Conservation (phyloP, 2,329 filamentous ascomycete genomes). For the Pseudogymnoascus sp. region DNA sequence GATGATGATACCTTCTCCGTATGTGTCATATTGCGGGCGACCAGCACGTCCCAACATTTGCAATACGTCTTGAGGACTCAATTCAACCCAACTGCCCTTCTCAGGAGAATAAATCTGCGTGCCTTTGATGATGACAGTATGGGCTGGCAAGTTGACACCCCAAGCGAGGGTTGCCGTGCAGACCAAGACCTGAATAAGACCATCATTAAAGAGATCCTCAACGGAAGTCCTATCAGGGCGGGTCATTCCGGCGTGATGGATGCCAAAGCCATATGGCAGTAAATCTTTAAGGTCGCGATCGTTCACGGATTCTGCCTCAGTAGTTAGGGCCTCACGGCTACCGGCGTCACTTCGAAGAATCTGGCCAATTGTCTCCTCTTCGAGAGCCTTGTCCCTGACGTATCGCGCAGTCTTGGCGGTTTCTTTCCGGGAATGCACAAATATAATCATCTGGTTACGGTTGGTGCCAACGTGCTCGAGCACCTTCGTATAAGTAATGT, state of each 20-base stretch:
- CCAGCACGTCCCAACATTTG: constrained; percentile 98
- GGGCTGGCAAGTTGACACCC: constrained; percentile 96
- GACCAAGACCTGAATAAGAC: constrained; percentile 87
- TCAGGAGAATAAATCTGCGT: constrained; percentile 97
- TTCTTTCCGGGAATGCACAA: constrained; percentile 96
- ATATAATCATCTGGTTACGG: constrained; percentile 96
- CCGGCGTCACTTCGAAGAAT: constrained; percentile 90
- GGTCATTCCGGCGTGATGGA: constrained; percentile 96
- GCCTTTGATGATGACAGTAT: constrained; percentile 98
- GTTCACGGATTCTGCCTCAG: constrained; percentile 73
- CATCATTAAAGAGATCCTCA: constrained; percentile 87
- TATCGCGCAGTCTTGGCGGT: constrained; percentile 96
- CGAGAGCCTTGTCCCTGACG: constrained; percentile 92
- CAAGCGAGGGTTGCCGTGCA: constrained; percentile 97
- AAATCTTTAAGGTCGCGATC: constrained; percentile 90
- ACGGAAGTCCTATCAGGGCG: constrained; percentile 91
- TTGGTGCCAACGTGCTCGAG: constrained; percentile 90
- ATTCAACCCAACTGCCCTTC: constrained; percentile 96
- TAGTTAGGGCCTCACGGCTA: constrained; percentile 77
- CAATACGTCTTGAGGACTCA: constrained; percentile 93
- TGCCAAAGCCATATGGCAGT: constrained; percentile 92
- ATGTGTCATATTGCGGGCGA: constrained; percentile 92
- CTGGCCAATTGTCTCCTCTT: constrained; percentile 92
- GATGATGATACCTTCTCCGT: constrained; percentile 97
- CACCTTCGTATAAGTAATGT: constrained; percentile 95